Conservation (phyloP, 202 grass and related monocot species). For the Carex sylvatica region DNA sequence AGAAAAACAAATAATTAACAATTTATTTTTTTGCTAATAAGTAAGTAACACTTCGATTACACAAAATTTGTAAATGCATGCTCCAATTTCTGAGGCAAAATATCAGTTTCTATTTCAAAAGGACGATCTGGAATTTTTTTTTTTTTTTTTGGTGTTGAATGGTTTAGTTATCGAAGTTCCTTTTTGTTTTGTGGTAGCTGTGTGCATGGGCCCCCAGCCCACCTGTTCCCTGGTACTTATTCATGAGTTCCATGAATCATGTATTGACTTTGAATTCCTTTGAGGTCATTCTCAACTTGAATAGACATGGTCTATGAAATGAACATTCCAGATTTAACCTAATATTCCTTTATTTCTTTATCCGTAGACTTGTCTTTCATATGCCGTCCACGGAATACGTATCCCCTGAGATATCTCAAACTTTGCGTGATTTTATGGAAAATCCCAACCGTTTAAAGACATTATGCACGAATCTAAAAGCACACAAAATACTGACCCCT, state of each 20-base stretch:
- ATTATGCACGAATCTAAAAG: too few species aligned
- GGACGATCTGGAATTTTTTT: background rate
- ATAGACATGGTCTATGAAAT: background rate
- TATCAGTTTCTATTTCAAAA: background rate
- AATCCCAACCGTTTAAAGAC: too few species aligned
- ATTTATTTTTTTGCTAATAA: background rate
- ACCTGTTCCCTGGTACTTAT: background rate
- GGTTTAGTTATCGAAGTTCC: background rate
- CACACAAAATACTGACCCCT: too few species aligned
- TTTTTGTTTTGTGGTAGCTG: background rate
- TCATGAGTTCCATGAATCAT: background rate
- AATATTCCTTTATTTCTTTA: background rate
- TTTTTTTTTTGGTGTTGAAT: background rate
- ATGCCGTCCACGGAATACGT: too few species aligned
- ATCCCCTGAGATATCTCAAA: too few species aligned
- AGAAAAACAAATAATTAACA: background rate
- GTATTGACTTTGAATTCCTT: background rate
- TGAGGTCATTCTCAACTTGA: background rate
- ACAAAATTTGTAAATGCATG: background rate
- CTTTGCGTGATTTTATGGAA: too few species aligned
- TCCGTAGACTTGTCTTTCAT: background rate
- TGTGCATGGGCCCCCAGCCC: slow-evolving; percentile 15
- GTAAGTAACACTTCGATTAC: background rate
- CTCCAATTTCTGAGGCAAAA: background rate
- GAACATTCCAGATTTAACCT: background rate